Evolutionary conservation across 192 early-diverging fungal species (phyloP).

Genomic region (Rhizophagus prolifer): DNA sequence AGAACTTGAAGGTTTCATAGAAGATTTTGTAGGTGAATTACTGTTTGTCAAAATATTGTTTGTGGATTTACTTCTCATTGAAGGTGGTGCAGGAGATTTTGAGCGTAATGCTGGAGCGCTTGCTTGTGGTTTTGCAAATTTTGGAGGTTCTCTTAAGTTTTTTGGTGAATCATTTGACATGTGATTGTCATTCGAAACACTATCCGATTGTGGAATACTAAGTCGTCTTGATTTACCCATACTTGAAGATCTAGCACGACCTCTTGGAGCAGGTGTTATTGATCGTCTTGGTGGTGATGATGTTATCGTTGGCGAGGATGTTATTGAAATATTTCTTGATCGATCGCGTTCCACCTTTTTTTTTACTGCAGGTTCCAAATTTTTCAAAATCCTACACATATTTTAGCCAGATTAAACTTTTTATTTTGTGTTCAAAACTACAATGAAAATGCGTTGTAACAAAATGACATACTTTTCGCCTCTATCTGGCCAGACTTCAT

Average conservation of each 20-base stretch:
- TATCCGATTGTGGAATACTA: background rate
- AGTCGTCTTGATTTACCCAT: constrained; percentile 1
- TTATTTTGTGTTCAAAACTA: background rate
- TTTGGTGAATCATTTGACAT: background rate
- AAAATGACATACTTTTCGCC: constrained; percentile 40
- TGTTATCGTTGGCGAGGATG: background rate
- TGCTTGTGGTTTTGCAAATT: background rate
- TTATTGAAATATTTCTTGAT: background rate
- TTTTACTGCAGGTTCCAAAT: constrained; percentile 23
- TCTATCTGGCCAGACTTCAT: constrained; percentile 39
- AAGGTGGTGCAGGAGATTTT: constrained; percentile 21
- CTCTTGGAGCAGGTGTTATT: background rate
- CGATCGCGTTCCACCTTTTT: constrained; percentile 24
- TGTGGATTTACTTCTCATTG: background rate
- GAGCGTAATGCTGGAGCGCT: background rate
- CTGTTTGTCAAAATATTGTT: too few relatives aligned
- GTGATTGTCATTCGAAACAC: background rate
- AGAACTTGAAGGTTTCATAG: background rate
- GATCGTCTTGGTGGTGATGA: background rate
- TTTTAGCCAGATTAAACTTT: background rate
- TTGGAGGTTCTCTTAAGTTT: background rate
- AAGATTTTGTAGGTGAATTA: background rate
- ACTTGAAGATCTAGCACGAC: background rate
- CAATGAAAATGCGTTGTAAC: background rate
- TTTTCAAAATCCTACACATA: constrained; percentile 20